phyloP scores from a whole-genome alignment of 208 protist species.

The Leishmania major region DNA sequence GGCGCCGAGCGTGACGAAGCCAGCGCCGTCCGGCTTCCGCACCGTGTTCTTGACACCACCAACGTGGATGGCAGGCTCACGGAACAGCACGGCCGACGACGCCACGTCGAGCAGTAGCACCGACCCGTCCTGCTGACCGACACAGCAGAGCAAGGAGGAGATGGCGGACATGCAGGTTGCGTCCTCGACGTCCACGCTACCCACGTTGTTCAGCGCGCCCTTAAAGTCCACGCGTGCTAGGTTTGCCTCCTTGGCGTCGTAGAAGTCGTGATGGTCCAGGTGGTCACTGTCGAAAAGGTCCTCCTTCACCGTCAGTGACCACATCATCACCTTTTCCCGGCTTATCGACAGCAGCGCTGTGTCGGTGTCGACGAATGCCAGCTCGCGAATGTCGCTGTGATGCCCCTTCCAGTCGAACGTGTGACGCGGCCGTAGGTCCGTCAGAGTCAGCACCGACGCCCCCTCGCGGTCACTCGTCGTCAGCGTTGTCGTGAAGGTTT shows the following conservation, averaged over 20 bases:
- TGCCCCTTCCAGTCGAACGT: slow-evolving; percentile 67
- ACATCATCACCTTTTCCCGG: slow-evolving; percentile 82
- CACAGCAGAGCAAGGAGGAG: slow-evolving; percentile 66
- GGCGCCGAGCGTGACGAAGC: slow-evolving; percentile 78
- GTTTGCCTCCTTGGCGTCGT: slow-evolving; percentile 78
- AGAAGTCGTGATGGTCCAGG: slow-evolving; percentile 63
- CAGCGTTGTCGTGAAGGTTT: slow-evolving; percentile 71
- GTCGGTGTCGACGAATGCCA: slow-evolving; percentile 86
- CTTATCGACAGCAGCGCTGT: slow-evolving; percentile 79
- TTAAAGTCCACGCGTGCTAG: slow-evolving; percentile 50
- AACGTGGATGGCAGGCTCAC: slow-evolving; percentile 83
- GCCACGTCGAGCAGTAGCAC: slow-evolving; percentile 72
- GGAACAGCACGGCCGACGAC: slow-evolving; percentile 76
- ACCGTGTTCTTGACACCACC: slow-evolving; percentile 77
- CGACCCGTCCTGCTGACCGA: slow-evolving; percentile 75
- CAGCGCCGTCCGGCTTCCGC: slow-evolving; percentile 52
- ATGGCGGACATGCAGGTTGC: slow-evolving; percentile 69
- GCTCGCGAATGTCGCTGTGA: slow-evolving; percentile 70
- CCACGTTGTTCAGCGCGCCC: slow-evolving; percentile 58
- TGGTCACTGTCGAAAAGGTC: slow-evolving; percentile 44
- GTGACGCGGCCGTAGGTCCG: slow-evolving; percentile 64
- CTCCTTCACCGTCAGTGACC: slow-evolving; percentile 61
- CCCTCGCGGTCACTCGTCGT: slow-evolving; percentile 65
- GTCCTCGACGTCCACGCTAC: slow-evolving; percentile 55
- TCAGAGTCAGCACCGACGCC: slow-evolving; percentile 59